Percentiles rank a stretch among this genome's conserved stretches.
Conservation (phyloP, 2,329 filamentous ascomycete genomes). For the Claviceps purpurea region DNA sequence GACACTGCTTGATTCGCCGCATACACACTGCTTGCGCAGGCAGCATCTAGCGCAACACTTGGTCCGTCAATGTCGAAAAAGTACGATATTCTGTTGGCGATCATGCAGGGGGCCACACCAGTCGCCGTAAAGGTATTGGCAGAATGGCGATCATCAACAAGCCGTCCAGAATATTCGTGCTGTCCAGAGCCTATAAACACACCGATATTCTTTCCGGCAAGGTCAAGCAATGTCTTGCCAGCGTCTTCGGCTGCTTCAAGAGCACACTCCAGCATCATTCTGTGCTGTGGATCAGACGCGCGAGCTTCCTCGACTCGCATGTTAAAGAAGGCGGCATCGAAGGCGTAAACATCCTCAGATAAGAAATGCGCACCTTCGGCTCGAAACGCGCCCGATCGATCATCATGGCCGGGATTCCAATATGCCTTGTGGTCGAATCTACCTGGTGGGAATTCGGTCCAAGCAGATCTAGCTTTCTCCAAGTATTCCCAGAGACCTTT, state of each 20-base stretch:
- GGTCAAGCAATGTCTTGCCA: constrained; percentile 29
- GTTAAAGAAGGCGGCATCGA: constrained; percentile 34
- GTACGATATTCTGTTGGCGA: constrained; percentile 10
- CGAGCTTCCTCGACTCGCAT: constrained; percentile 28
- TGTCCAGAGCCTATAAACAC: constrained; percentile 19
- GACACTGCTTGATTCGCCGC: constrained; percentile 17
- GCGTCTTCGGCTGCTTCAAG: constrained; percentile 36
- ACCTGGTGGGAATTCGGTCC: constrained; percentile 14
- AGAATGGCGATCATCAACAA: background rate
- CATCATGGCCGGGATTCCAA: constrained; percentile 18
- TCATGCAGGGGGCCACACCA: constrained; percentile 5
- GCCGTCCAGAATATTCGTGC: constrained; percentile 1
- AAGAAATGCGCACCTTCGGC: constrained; percentile 19
- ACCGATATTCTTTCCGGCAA: constrained; percentile 29
- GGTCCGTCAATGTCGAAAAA: constrained; percentile 11
- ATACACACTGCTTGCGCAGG: constrained; percentile 23
- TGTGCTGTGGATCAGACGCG: constrained; percentile 32
- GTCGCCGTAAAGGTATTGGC: constrained; percentile 4
- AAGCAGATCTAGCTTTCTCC: constrained; percentile 20
- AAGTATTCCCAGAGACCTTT: constrained; percentile 24
- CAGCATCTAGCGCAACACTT: constrained; percentile 22
- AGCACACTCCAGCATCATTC: constrained; percentile 32
- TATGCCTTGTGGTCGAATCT: constrained; percentile 15
- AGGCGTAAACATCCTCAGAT: constrained; percentile 26
- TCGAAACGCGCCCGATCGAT: constrained; percentile 14